Evolutionary conservation across 169 alveolate genomes (phyloP), one percentile per base, ranked within the genome.

Genomic region (Plasmodium sp.): DNA sequence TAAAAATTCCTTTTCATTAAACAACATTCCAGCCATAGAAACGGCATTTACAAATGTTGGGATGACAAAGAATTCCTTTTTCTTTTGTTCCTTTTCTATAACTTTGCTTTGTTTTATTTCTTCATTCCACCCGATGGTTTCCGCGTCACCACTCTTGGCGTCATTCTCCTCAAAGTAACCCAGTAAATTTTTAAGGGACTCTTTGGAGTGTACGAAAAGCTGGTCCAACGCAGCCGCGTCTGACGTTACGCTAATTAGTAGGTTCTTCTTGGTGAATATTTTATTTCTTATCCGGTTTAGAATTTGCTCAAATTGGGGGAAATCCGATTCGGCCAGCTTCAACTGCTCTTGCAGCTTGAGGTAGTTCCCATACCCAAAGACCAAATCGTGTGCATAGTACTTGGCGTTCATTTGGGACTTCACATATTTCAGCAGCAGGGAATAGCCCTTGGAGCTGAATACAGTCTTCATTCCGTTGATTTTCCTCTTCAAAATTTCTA

Each of bases 41-140:
- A 96, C 98, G 22, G 93, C 93, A 92, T 96, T 96, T 36, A 95
- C 97, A 58, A 83, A 93, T 22, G 98, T 94, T 43, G 98, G 97
- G 12, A 84, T 94, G 16, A 82, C 85, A 81, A 92, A 74, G 22
- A 92, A 92, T 82, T 92, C 95, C 62, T 92, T 92, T 81, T 80
- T 80, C 34, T 7, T 41, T 27, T 90, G 39, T 22, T 72, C 86
- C 12, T 56, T 62, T 22, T 83, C 88, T 48, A 92, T 34, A 51
- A 92, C 12, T 81, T 92, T 83, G 18, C 62, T 81, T 33, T 74
- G 54, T 83, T 81, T 81, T 58, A 92, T 92, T 81, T 92, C 92
- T 33, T 92, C 92, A 83, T 81, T 92, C 95, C 95, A 92, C 62
- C 88, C 83, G 36, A 34, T 67, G 62, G 33, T 27, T 16, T n/a